Evolutionary conservation across 441 rosid genomes (phyloP).

Genomic region (Pelargonium australe): DNA sequence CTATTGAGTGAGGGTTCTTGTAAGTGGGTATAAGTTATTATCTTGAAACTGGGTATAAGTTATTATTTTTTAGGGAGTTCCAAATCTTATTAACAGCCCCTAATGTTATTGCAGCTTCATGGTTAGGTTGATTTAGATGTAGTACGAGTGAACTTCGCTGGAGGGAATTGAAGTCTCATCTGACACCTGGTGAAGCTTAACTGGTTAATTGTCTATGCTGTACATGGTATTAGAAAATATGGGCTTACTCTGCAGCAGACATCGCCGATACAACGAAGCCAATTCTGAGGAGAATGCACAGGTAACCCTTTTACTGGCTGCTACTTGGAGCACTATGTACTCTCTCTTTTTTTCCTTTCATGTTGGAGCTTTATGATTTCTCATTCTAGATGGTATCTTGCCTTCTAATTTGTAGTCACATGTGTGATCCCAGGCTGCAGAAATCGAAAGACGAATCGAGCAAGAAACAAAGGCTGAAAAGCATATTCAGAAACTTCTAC

Average conservation of each 20-base stretch:
- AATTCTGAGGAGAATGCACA: conserved; percentile 76
- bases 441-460: conserved; percentile 87
- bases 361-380: background rate
- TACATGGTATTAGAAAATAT: conserved; percentile 40
- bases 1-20: background rate
- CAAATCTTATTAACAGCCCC: conserved; percentile 4
- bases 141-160: conserved; percentile 23
- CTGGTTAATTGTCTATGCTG: conserved; percentile 41
- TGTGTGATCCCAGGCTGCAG: conserved; percentile 54
- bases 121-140: conserved; percentile 21
- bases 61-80: conserved; percentile 10
- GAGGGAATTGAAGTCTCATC: conserved; percentile 26
- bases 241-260: conserved; percentile 89
- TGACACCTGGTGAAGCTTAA: conserved; percentile 26
- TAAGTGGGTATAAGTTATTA: background rate
- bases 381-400: background rate
- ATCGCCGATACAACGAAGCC: conserved; percentile 48
- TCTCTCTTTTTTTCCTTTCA: background rate
- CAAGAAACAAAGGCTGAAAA: conserved; percentile 92
- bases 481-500: conserved; percentile 83
- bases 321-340: conserved; percentile 1
- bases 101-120: conserved; percentile 14
- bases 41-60: background rate
- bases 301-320: conserved; percentile 32
- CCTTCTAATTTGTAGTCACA: conserved; percentile 16